A percentile compares a stretch with the other conserved stretches of the same genome.
Evolutionary conservation across 768 basidiomycete species (phyloP).

Genomic region (Dioszegia crocea): DNA sequence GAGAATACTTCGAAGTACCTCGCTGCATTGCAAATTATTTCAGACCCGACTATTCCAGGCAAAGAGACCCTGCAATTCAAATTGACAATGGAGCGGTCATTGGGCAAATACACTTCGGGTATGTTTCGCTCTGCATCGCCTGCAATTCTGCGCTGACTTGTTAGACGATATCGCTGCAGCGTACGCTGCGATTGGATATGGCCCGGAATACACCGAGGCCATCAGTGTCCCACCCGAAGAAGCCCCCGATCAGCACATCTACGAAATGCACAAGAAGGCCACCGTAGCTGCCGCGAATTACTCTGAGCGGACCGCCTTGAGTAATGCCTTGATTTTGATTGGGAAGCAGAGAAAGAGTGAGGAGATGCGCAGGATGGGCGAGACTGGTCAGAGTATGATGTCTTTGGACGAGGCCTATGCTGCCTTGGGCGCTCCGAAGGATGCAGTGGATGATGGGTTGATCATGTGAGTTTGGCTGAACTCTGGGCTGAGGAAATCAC

Average conservation of each 20-base stretch:
- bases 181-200: conserved; percentile 34
- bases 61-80: conserved; percentile 25
- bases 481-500: neutral
- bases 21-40: conserved; percentile 25
- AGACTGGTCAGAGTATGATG: conserved; percentile 27
- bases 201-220: conserved; percentile 13
- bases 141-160: neutral
- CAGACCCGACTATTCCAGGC: conserved; percentile 13
- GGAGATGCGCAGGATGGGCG: conserved; percentile 24
- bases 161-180: conserved; percentile 31
- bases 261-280: conserved; percentile 32
- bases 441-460: conserved; percentile 39
- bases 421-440: conserved; percentile 30
- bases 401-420: conserved; percentile 38
- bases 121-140: neutral
- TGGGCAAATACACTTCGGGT: conserved; percentile 30
- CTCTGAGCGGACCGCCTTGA: conserved; percentile 14
- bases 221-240: conserved; percentile 22
- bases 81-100: conserved; percentile 31
- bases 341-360: conserved; percentile 20
- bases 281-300: conserved; percentile 11
- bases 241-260: conserved; percentile 36
- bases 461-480: conserved; percentile 29
- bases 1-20: conserved; percentile 25
- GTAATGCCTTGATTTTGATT: conserved; percentile 24